Evolutionary conservation across 768 basidiomycete genomes (phyloP), one percentile per base, ranked within the genome.

Genomic region (Gymnopilus dilepis): DNA sequence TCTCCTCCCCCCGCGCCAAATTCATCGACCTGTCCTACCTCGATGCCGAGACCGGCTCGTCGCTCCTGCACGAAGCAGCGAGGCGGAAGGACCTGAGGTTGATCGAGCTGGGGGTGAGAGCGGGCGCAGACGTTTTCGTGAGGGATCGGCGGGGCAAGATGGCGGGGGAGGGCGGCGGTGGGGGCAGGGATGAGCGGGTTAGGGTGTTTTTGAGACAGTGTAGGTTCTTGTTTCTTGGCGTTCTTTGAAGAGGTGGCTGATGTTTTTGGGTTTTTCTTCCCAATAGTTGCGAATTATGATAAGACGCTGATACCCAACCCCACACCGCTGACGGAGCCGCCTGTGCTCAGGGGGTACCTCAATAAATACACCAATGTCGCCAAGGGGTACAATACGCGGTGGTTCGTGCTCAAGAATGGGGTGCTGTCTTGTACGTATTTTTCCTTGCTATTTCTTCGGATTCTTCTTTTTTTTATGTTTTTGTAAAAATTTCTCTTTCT

Each of bases 281-380:
- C 6, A 45, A 19, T 67, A 93, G 91, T 92, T 67, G 88, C 86
- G 17, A 95, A 94, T 69, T 90, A 89, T 40, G 92, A 95, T 67
- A 86, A 86, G 38, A 86, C 87, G 0, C 78, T 94, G 1, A 83
- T 95, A 9, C 80, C 82, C 4, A 70, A 76, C 7, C 75, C 81
- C 0, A 65, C 73, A 6, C 75, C 78, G 0, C 52, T 70, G 1
- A 77, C 79, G 0, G 85, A 87, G 50, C 85, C 89, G 1, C 87
- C 90, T 0, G 73, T 80, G 2, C 74, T 93, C 58, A 87, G 85
- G 63, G 94, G 92, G 0, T 94, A 94, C 69, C 77, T 94, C 19
- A 94, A 92, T 73, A 98, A 98, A 73, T 97, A 95, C 70, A 88
- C 90, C 1, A 98, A 97, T 67, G 92, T 97, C 38, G 93, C 94